These are phyloP conservation scores for Microsporum ferrugineum DNA, from an alignment of 2,329 filamentous ascomycete genomes.

Conservation along the genomic window DNA sequence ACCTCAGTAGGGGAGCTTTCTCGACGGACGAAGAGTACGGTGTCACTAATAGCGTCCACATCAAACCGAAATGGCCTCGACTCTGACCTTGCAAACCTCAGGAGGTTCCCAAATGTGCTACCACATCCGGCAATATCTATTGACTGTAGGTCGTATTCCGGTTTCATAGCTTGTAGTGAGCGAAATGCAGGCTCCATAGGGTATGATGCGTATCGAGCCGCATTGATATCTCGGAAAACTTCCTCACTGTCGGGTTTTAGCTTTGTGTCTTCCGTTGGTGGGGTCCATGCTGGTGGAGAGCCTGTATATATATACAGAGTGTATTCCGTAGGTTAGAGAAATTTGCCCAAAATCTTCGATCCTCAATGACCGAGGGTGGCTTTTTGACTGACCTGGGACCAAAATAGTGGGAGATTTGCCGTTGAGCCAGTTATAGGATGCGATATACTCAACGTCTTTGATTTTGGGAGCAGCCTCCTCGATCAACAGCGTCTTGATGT, in stretches of 20 bases:
- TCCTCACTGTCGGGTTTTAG: constrained; percentile 35
- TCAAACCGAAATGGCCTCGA: constrained; percentile 9
- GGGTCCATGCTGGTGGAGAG: constrained; percentile 42
- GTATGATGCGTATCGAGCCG: constrained; percentile 26
- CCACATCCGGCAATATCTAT: constrained; percentile 50
- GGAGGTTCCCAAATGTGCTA: constrained; percentile 51
- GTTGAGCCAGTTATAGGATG: constrained; percentile 44
- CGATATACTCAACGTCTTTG: constrained; percentile 32
- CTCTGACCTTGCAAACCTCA: constrained; percentile 21
- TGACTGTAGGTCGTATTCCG: constrained; percentile 23
- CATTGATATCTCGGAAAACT: constrained; percentile 37
- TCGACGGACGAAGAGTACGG: constrained; percentile 52
- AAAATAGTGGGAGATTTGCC: constrained; percentile 30
- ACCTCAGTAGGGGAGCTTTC: constrained; percentile 49
- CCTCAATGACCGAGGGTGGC: neutral
- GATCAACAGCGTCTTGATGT: neutral
- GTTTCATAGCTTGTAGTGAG: constrained; percentile 31
- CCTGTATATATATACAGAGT: constrained; percentile 26
- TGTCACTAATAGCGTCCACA: constrained; percentile 45
- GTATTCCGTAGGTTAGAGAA: neutral
- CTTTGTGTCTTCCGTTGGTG: constrained; percentile 23
- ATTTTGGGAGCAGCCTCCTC: constrained; percentile 21
- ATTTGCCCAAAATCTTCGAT: neutral
- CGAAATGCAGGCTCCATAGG: constrained; percentile 38
- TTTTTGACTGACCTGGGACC: constrained; percentile 32